Evolutionary conservation across 192 early-diverging fungal genomes (phyloP), one percentile per base, ranked within the genome.

Genomic region (Coemansia sp.): DNA sequence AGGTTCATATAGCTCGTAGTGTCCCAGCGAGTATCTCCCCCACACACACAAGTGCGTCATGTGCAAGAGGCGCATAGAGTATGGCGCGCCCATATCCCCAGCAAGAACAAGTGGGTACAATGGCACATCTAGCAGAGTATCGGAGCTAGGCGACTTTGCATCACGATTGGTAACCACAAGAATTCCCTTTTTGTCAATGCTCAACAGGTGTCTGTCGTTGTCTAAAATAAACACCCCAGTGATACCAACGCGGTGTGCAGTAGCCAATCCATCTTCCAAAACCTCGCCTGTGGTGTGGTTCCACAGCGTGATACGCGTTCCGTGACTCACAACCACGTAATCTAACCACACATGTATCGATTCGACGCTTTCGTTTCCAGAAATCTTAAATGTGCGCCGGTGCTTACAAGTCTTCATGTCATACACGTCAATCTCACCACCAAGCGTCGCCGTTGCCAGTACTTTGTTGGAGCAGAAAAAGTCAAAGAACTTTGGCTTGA

Each of bases 1-100:
- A 0, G 80, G 80, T 62, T 77, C 75, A 33, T 73, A 82, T 17
- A 82, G 64, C 68, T 82, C 75, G 57, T 74, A 82, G 65, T 82
- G 80, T 10, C 80, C 80, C 52, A 82, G 54, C 50, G 68, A 63
- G 59, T 62, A 74, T 56, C 64, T 73, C 17, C 80, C 80, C 75
- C 75, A 82, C 53, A 82, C 80, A 39, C 74, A 82, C 67, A 82
- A n/a, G 42, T 82, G 80, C 58, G 72, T 68, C 72, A 70, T 74
- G 32, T 82, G 80, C 50, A 82, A 36, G 21, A 82, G 65, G n/a
- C 80, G 75, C 80, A 82, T 82, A 50, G 70, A 52, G 56, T 78
- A 82, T 29, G 80, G 80, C 6, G 80, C 74, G 51, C 80, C 75
- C 56, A 70, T 61, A 61, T 73, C 50, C 14, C 80, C 80, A 1